Conservation (phyloP, 345 rosid genomes). For the Geranium brycei region DNA sequence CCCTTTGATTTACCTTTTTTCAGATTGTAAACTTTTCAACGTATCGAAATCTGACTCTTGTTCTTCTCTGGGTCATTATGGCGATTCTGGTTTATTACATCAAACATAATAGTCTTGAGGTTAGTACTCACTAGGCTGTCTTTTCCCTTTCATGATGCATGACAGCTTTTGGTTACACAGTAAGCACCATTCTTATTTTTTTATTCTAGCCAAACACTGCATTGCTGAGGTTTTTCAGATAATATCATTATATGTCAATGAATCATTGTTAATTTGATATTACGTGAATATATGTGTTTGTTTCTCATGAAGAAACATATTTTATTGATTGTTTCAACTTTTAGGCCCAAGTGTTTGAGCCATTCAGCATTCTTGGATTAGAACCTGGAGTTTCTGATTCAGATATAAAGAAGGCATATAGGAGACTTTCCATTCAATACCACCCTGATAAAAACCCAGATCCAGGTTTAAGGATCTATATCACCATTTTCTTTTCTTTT, state of each 20-base stretch:
- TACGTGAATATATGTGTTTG: not conserved
- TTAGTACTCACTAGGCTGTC: not conserved
- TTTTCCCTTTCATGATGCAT: not conserved
- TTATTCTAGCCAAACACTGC: no score
- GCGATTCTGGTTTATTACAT: constrained; percentile 79
- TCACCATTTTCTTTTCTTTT: constrained; percentile 6
- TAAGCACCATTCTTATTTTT: not conserved
- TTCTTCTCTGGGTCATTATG: constrained; percentile 78
- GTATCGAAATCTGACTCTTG: constrained; percentile 69
- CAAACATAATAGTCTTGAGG: constrained; percentile 77
- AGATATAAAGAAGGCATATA: constrained; percentile 79
- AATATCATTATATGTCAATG: not conserved
- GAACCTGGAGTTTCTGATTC: constrained; percentile 72
- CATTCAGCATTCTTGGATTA: constrained; percentile 71
- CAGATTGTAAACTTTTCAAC: constrained; percentile 95
- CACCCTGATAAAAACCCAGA: constrained; percentile 99
- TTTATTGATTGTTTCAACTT: constrained; percentile 5
- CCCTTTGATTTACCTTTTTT: constrained; percentile 6
- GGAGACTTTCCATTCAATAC: constrained; percentile 77
- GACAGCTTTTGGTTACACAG: not conserved
- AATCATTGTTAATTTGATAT: not conserved
- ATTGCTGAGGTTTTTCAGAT: not conserved
- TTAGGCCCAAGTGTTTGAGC: constrained; percentile 88
- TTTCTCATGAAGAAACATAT: not conserved
- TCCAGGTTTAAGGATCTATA: constrained; percentile 61